A percentile compares a stretch with the other conserved stretches of the same genome.
Conservation (phyloP, 176 grass and related monocot genomes). For the Carex myosuroides region DNA sequence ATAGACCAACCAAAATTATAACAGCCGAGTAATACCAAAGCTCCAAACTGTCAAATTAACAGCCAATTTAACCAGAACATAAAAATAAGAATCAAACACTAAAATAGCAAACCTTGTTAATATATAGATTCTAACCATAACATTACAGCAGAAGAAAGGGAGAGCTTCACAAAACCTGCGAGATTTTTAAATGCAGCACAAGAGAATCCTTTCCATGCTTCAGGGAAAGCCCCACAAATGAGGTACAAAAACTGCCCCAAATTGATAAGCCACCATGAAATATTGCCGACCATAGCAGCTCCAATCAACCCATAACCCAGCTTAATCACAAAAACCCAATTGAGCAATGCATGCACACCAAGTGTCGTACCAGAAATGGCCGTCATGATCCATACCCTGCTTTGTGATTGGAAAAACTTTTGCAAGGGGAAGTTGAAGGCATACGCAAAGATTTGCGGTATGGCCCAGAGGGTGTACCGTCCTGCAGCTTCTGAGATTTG, state of each 20-base stretch:
- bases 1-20: constrained; percentile 56
- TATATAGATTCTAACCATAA: constrained; percentile 37
- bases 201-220: constrained; percentile 60
- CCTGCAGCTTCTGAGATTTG: constrained; percentile 36
- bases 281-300: constrained; percentile 35
- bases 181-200: constrained; percentile 41
- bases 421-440: constrained; percentile 63
- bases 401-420: constrained; percentile 75
- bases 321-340: constrained; percentile 38
- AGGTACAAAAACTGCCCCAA: constrained; percentile 41
- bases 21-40: constrained; percentile 65
- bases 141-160: constrained; percentile 69
- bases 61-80: not conserved
- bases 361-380: constrained; percentile 30
- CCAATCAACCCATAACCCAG: constrained; percentile 39
- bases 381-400: constrained; percentile 52
- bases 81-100: not conserved
- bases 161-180: constrained; percentile 45
- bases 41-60: constrained; percentile 44
- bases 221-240: constrained; percentile 41
- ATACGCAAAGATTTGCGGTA: constrained; percentile 49
- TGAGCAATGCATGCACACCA: constrained; percentile 34
- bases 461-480: constrained; percentile 36
- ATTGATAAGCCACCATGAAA: constrained; percentile 56
- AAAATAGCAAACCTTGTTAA: not conserved